These are phyloP conservation scores for Amanita rimosa DNA, from an alignment of 768 basidiomycete genomes.

Conservation along the genomic window DNA sequence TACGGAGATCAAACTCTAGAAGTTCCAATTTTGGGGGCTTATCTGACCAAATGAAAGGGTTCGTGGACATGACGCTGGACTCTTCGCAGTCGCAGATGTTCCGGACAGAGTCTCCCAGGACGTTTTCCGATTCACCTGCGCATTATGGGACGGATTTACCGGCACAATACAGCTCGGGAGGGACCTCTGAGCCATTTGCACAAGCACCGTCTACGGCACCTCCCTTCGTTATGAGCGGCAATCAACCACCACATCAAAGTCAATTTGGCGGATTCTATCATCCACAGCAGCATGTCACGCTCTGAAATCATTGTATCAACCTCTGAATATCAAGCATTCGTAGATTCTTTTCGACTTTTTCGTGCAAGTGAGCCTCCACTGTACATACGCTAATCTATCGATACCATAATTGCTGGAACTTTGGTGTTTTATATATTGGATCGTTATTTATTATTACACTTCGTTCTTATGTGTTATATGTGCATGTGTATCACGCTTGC, in stretches of 20 bases:
- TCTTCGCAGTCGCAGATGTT: slow-evolving; percentile 17
- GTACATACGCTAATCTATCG: not conserved
- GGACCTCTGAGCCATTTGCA: slow-evolving; percentile 7
- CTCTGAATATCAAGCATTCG: not conserved
- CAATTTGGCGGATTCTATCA: slow-evolving; percentile 12
- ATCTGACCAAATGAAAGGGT: slow-evolving; percentile 34
- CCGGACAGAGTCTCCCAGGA: slow-evolving; percentile 27
- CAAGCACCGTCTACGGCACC: slow-evolving; percentile 2
- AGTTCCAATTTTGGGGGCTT: slow-evolving; percentile 28
- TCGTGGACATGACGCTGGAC: slow-evolving; percentile 26
- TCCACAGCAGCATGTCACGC: slow-evolving; percentile 16
- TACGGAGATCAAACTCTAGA: slow-evolving; percentile 26
- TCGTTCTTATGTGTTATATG: not conserved
- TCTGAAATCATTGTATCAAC: slow-evolving; percentile 9
- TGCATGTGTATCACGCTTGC: not conserved
- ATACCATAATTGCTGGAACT: not conserved
- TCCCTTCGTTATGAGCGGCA: slow-evolving; percentile 7
- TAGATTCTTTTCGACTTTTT: not conserved
- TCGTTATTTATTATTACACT: not conserved
- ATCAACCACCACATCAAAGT: slow-evolving; percentile 11
- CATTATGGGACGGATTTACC: slow-evolving; percentile 27
- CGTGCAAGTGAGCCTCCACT: too few species aligned
- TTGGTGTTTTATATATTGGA: not conserved
- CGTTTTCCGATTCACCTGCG: slow-evolving; percentile 23
- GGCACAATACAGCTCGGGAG: slow-evolving; percentile 11